Conservation (phyloP, 768 basidiomycete species). For the Lactarius sp. region DNA sequence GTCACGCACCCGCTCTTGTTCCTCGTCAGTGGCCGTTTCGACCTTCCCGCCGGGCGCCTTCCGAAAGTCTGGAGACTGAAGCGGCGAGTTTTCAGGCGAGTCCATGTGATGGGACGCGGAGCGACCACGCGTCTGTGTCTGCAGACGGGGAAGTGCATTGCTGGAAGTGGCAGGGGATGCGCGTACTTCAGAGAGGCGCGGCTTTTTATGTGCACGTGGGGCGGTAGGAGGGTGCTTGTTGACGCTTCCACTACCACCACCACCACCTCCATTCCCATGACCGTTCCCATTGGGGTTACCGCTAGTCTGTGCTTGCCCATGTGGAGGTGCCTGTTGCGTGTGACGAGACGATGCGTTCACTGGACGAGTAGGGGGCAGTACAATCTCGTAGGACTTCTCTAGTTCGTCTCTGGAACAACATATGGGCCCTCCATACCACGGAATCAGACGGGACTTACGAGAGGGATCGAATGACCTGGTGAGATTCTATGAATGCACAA, state of each 20-base stretch:
- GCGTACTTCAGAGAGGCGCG: conserved; percentile 55
- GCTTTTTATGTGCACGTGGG: conserved; percentile 77
- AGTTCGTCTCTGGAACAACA: conserved; percentile 56
- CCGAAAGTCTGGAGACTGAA: conserved; percentile 24
- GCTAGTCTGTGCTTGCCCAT: conserved; percentile 28
- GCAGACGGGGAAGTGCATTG: conserved; percentile 23
- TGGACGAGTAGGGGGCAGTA: conserved; percentile 42
- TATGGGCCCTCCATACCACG: conserved; percentile 14
- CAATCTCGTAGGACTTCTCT: conserved; percentile 68
- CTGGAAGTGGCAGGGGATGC: conserved; percentile 18
- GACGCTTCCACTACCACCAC: conserved; percentile 28
- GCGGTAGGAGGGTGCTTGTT: conserved; percentile 66
- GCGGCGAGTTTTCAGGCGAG: conserved; percentile 25
- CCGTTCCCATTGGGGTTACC: conserved; percentile 31
- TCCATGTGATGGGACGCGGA: conserved; percentile 23
- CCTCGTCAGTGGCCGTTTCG: conserved; percentile 59
- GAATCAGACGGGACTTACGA: conserved; percentile 49
- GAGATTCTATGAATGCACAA: conserved; percentile 54
- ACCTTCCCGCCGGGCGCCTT: conserved; percentile 24
- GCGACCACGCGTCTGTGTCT: conserved; percentile 19
- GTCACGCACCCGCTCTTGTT: conserved; percentile 32
- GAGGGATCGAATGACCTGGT: conserved; percentile 60
- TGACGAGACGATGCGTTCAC: conserved; percentile 39
- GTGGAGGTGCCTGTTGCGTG: conserved; percentile 36
- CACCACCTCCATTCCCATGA: conserved; percentile 20